These are phyloP conservation scores for Coemansia pectinata DNA, from an alignment of 192 early-diverging fungal genomes.

Conservation along the genomic window DNA sequence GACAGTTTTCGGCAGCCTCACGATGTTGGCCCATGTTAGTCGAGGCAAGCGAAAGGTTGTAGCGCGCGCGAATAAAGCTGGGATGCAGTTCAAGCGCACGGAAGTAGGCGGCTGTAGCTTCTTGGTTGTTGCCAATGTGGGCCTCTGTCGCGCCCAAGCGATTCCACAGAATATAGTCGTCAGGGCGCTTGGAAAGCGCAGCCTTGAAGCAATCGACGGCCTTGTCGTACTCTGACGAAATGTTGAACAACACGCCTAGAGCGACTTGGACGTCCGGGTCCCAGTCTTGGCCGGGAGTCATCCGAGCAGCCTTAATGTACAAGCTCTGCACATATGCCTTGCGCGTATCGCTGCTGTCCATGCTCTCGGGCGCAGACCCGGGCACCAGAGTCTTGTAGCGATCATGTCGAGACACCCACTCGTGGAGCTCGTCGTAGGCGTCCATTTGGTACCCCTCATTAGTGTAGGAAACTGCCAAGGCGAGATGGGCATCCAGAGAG, in stretches of 20 bases:
- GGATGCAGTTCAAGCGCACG: conserved; percentile 94
- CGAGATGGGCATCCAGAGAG: conserved; percentile 78
- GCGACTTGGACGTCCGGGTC: conserved; percentile 94
- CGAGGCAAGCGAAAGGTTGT: conserved; percentile 92
- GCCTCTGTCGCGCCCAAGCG: conserved; percentile 96
- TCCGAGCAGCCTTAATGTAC: conserved; percentile 79
- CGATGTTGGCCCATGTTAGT: conserved; percentile 85
- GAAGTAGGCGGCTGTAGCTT: conserved; percentile 92
- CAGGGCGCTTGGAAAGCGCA: conserved; percentile 79
- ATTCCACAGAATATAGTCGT: conserved; percentile 96
- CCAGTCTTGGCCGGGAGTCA: conserved; percentile 54
- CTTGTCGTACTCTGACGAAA: conserved; percentile 90
- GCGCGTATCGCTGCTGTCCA: conserved; percentile 45
- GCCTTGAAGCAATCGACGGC: conserved; percentile 97
- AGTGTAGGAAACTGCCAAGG: conserved; percentile 89
- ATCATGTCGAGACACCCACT: conserved; percentile 78
- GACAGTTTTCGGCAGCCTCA: conserved; percentile 90
- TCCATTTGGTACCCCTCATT: conserved; percentile 87
- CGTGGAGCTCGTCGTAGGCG: conserved; percentile 85
- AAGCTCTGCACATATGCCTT: conserved; percentile 74
- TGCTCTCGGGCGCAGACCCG: conserved; percentile 38
- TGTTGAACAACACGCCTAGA: conserved; percentile 94
- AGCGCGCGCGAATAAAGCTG: conserved; percentile 90
- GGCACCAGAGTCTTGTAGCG: conserved; percentile 62
- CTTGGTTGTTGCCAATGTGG: conserved; percentile 72